phyloP scores from a whole-genome alignment of 441 rosid genomes.

The Pelargonium cotyledonis region DNA sequence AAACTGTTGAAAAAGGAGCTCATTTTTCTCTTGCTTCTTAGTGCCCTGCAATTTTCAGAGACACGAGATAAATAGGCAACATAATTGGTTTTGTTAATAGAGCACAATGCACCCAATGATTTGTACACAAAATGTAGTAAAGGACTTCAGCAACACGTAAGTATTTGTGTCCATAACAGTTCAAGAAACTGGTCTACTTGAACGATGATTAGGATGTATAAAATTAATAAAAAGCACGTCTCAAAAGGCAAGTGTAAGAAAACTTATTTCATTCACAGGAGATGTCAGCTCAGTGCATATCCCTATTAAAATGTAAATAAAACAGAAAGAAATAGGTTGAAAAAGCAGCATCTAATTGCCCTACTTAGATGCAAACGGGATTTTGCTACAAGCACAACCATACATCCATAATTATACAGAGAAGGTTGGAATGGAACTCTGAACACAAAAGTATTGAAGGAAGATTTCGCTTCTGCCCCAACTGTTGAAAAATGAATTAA shows the following conservation, averaged over 20 bases:
- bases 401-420: too few species aligned
- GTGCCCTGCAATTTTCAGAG: slow-evolving; percentile 45
- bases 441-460: background rate
- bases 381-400: background rate
- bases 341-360: slow-evolving; percentile 67
- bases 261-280: slow-evolving; percentile 57
- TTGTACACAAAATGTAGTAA: background rate
- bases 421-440: background rate
- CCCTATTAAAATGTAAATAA: slow-evolving; percentile 56
- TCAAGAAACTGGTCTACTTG: slow-evolving; percentile 30
- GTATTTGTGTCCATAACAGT: slow-evolving; percentile 55
- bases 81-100: background rate
- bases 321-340: slow-evolving; percentile 24
- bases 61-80: slow-evolving; percentile 16
- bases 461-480: background rate
- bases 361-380: slow-evolving; percentile 25
- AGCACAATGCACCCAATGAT: background rate
- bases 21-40: slow-evolving; percentile 76
- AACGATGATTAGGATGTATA: too few species aligned
- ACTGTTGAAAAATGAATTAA: background rate
- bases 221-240: too few species aligned
- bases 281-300: slow-evolving; percentile 41
- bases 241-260: too few species aligned
- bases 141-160: background rate
- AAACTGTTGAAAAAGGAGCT: slow-evolving; percentile 70